phyloP scores from a whole-genome alignment of 305 asterid genomes.

The Fraxinus sp. region DNA sequence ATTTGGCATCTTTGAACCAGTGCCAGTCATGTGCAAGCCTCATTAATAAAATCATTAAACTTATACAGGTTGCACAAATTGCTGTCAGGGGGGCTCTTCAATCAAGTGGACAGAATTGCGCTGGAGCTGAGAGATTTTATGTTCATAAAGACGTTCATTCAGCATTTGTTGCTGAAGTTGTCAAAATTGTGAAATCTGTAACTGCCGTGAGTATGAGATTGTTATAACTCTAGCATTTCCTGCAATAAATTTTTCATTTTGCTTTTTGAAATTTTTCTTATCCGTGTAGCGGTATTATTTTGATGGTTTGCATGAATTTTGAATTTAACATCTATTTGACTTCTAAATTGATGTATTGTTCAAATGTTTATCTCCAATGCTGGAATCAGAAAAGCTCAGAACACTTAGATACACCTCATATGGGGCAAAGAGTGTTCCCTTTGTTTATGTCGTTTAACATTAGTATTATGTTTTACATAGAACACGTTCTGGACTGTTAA shows the following conservation, averaged over 20 bases:
- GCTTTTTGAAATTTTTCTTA: neutral
- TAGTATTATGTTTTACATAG: neutral
- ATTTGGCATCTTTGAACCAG: conserved; percentile 15
- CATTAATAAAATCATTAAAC: conserved; percentile 19
- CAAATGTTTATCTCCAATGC: neutral
- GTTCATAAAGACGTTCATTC: conserved; percentile 82
- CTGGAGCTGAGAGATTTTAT: conserved; percentile 97
- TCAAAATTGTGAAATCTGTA: conserved; percentile 81
- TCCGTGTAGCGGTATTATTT: neutral
- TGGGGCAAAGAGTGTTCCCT: neutral
- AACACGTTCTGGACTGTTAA: neutral
- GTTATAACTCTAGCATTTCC: neutral
- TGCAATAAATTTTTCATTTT: neutral
- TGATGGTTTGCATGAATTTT: neutral
- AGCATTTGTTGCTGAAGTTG: conserved; percentile 88
- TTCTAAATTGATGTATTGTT: neutral
- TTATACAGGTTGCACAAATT: conserved; percentile 85
- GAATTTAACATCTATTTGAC: neutral
- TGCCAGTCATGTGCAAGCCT: conserved; percentile 17
- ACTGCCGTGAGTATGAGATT: conserved; percentile 70
- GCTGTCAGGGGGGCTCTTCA: conserved; percentile 96
- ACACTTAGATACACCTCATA: neutral
- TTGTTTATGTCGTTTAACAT: neutral
- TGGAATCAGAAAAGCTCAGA: neutral
- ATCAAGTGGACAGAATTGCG: conserved; percentile 97